Base-by-base conservation (phyloP, 306 rosid genomes). In the Begonia loranthoides region DNA sequence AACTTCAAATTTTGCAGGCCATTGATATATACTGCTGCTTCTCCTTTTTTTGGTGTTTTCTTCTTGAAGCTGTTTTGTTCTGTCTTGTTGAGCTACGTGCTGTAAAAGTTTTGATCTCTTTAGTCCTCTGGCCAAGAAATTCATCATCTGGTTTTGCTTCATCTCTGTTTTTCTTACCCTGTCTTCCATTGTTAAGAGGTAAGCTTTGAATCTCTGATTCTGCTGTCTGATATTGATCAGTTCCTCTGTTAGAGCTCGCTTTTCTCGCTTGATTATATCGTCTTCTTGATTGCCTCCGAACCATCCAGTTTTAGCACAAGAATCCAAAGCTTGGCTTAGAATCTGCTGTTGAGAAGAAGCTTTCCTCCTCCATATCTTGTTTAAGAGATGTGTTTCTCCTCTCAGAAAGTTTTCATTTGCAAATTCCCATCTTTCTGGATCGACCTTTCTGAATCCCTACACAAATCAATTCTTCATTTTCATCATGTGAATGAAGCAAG, bases 401-500 rank as follows among this genome's bases (percentile, higher is more conserved):
- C 76, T 82, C 3, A 90, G 81, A 71, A 90, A 90, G 50, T 69
- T 79, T 57, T 85, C 86, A 63, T 82, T 81, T 40, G 94, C 94
- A 67, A 87, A 87, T 66, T 87, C 96, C 94, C 94, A 87, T 33
- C 47, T 80, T 52, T 80, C 94, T 61, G 87, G 80, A 68, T 83
- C 92, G 55, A 87, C 81, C 71, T 87, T 87, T 59, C 71, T 83
- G 63, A 87, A 87, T 33, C 94, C 96, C 94, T 87, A 72, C 67
- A 75, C 34, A 40, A 44, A 40, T 36, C 34, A 66, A 70, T 3
- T 49, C 10, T 3, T n/a, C 5, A n/a, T 5, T 49, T 49, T 49
- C 19, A 15, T 49, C 21, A n/a, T 14, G 15, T 15, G 19, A 6
- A 15, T 6, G 5, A 28, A 22, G 28, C 28, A 22, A 28, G 36